Conservation (phyloP, 768 basidiomycete genomes). For the Pleurotus sapidus region DNA sequence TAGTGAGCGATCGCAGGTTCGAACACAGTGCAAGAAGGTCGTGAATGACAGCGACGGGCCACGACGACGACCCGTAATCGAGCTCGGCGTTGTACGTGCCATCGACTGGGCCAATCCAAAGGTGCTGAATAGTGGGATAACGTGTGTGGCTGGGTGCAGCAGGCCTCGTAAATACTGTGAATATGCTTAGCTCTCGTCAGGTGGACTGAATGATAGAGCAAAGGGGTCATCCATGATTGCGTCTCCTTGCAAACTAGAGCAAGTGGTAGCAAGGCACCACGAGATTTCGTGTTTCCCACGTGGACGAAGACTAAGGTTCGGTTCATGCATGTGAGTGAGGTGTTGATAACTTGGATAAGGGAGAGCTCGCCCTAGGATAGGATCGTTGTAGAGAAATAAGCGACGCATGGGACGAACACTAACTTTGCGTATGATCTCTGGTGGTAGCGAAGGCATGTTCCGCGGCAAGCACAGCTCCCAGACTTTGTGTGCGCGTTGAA, state of each 20-base stretch:
- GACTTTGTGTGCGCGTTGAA: not conserved
- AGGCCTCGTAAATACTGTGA: not conserved
- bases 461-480: too few species aligned
- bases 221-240: not conserved
- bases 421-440: not conserved
- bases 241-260: not conserved
- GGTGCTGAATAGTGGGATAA: conserved; percentile 19
- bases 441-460: not conserved
- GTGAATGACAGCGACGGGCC: conserved; percentile 29
- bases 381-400: not conserved
- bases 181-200: not conserved
- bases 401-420: not conserved
- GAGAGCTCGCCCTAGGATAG: too few species aligned
- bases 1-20: conserved; percentile 23
- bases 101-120: conserved; percentile 28
- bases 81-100: conserved; percentile 19
- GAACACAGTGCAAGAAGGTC: conserved; percentile 26
- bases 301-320: not conserved
- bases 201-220: not conserved
- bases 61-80: conserved; percentile 22
- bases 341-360: too few species aligned
- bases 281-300: not conserved
- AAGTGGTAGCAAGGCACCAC: not conserved
- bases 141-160: not conserved
- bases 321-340: too few species aligned